Evolutionary conservation across 176 grass and related monocot genomes (phyloP).

Genomic region (Bothriochloa decipiens): DNA sequence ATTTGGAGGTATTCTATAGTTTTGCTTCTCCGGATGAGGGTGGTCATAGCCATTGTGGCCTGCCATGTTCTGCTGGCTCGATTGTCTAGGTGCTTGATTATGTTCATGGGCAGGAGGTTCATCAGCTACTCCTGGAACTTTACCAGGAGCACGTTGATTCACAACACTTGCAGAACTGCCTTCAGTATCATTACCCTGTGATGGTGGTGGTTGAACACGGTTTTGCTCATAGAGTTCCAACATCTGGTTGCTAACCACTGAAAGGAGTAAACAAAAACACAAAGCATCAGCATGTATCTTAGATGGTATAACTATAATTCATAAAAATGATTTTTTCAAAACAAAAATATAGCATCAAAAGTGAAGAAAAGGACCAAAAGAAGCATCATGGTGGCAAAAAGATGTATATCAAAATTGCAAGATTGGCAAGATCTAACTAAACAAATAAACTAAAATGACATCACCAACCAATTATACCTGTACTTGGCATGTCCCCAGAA

Average conservation of each 20-base stretch:
- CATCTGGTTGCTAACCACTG: conserved; percentile 98
- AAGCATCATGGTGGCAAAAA: conserved; percentile 20
- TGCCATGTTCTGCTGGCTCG: conserved; percentile 23
- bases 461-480: neutral
- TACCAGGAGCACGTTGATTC: conserved; percentile 48
- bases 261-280: conserved; percentile 25
- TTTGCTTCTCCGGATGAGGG: conserved; percentile 50
- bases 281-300: conserved; percentile 9
- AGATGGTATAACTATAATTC: neutral
- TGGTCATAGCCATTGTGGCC: conserved; percentile 39
- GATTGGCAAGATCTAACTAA: neutral
- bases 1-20: conserved; percentile 17
- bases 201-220: conserved; percentile 45
- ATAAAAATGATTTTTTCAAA: neutral
- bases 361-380: neutral
- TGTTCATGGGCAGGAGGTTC: conserved; percentile 50
- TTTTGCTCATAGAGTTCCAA: conserved; percentile 93
- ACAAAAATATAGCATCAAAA: neutral
- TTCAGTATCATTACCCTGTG: conserved; percentile 71
- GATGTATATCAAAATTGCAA: neutral
- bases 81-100: conserved; percentile 32
- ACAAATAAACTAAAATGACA: neutral
- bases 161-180: conserved; percentile 56
- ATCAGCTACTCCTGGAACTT: conserved; percentile 43
- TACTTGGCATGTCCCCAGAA: neutral